Evolutionary conservation across 2,329 filamentous ascomycete genomes (phyloP).

Genomic region (Fusarium redolens): DNA sequence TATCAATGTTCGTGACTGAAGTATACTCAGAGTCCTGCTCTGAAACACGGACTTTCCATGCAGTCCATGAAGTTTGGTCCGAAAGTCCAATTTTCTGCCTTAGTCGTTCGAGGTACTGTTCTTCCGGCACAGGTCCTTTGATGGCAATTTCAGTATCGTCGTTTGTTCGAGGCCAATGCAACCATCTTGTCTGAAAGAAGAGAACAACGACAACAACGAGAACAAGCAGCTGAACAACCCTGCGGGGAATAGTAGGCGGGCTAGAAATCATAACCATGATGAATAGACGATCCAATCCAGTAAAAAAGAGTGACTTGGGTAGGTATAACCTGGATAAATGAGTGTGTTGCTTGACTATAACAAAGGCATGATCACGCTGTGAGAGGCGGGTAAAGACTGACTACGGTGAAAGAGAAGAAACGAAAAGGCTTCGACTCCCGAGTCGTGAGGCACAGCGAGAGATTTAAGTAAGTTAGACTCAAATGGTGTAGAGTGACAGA

Average conservation of each 20-base stretch:
- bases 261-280: conserved; percentile 46
- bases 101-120: conserved; percentile 48
- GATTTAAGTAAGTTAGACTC: conserved; percentile 40
- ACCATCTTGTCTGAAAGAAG: conserved; percentile 38
- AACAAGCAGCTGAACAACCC: conserved; percentile 39
- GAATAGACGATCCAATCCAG: conserved; percentile 18
- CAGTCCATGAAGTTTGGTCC: conserved; percentile 49
- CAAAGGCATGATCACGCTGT: conserved; percentile 37
- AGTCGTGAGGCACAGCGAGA: conserved; percentile 33
- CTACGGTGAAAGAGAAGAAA: not conserved
- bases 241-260: conserved; percentile 37
- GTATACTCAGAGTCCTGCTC: conserved; percentile 44
- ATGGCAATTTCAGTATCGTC: conserved; percentile 22
- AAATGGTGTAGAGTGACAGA: conserved; percentile 3
- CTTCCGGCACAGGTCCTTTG: conserved; percentile 44
- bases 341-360: conserved; percentile 28
- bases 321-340: conserved; percentile 27
- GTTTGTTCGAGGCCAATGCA: conserved; percentile 16
- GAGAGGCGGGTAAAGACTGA: conserved; percentile 7
- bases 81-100: conserved; percentile 45
- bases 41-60: conserved; percentile 48
- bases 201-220: conserved; percentile 43
- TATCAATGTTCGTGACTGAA: conserved; percentile 46
- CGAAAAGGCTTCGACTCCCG: not conserved
- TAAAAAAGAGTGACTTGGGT: conserved; percentile 44